Evolutionary conservation across 2,329 filamentous ascomycete species (phyloP).

Genomic region (Nemania diffusa): DNA sequence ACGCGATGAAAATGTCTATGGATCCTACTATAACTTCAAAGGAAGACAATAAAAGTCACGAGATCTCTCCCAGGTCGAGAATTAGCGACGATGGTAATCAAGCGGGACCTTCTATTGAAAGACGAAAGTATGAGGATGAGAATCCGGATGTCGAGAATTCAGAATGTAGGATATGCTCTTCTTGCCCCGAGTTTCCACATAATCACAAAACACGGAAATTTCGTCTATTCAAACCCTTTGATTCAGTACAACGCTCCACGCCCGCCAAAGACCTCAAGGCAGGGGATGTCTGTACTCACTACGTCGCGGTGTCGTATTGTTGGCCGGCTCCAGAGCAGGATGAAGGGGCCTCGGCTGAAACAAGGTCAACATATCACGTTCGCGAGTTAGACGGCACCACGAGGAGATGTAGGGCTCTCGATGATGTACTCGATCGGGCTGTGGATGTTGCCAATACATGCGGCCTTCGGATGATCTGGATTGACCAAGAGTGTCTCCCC

Average conservation of each 20-base stretch:
- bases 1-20: slow-evolving; percentile 14
- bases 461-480: slow-evolving; percentile 29
- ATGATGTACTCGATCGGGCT: slow-evolving; percentile 25
- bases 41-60: neutral
- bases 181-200: slow-evolving; percentile 11
- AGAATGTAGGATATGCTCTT: slow-evolving; percentile 13
- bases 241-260: too few species aligned
- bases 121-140: neutral
- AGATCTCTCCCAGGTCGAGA: neutral
- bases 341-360: neutral
- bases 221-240: slow-evolving; percentile 15
- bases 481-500: slow-evolving; percentile 30
- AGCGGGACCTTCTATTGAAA: neutral
- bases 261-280: neutral
- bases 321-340: slow-evolving; percentile 4
- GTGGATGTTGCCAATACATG: slow-evolving; percentile 22
- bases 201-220: slow-evolving; percentile 14
- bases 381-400: slow-evolving; percentile 18
- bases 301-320: slow-evolving; percentile 26
- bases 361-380: slow-evolving; percentile 16
- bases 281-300: slow-evolving; percentile 17
- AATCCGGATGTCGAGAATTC: neutral
- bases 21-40: neutral
- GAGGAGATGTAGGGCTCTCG: neutral
- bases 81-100: neutral